phyloP scores from a whole-genome alignment of 164 flowering plant species.

The Annona squamosa region DNA sequence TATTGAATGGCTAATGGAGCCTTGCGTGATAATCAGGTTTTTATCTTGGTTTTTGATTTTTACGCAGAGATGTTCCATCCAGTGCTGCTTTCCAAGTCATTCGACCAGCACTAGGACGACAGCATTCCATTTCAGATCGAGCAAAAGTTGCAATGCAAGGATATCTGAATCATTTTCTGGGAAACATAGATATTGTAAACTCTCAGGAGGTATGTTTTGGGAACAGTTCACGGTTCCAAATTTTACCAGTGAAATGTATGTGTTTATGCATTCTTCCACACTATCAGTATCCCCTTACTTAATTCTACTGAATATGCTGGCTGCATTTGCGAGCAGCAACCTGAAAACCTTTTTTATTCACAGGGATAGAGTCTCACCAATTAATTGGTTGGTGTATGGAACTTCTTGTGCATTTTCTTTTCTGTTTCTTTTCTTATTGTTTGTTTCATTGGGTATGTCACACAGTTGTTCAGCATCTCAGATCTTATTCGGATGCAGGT shows the following conservation, averaged over 20 bases:
- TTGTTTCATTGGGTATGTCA: not conserved
- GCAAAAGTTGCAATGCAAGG: slow-evolving; percentile 95
- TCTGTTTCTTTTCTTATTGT: not conserved
- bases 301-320: not conserved
- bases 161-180: slow-evolving; percentile 83
- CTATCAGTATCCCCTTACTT: not conserved
- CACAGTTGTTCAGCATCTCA: not conserved
- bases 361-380: not conserved
- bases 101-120: slow-evolving; percentile 85
- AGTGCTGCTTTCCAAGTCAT: slow-evolving; percentile 92
- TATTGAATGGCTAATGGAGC: not conserved
- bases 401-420: not conserved
- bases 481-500: slow-evolving; percentile 39
- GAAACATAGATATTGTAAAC: slow-evolving; percentile 85
- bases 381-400: not conserved
- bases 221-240: not conserved
- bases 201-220: slow-evolving; percentile 65
- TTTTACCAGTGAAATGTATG: not conserved
- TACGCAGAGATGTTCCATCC: slow-evolving; percentile 93
- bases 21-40: slow-evolving; percentile 20
- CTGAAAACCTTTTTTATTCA: not conserved
- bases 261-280: not conserved
- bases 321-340: not conserved
- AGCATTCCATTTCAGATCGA: slow-evolving; percentile 78
- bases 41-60: slow-evolving; percentile 25